Evolutionary conservation across 345 rosid species (phyloP).

Genomic region (Syzygium grande): DNA sequence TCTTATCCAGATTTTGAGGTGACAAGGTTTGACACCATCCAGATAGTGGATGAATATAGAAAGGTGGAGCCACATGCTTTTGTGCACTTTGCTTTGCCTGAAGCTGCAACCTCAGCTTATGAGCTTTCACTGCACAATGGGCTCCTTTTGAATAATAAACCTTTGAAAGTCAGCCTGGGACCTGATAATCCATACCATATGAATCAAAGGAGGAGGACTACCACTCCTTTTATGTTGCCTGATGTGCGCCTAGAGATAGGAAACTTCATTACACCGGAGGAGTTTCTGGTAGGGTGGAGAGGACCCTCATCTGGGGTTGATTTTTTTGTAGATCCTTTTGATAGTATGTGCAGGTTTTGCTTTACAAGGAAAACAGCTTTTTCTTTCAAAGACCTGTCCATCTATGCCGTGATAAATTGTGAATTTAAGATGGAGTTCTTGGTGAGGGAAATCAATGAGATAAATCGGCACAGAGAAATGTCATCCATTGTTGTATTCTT

Average conservation of each 20-base stretch:
- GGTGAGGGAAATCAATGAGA: slow-evolving; percentile 56
- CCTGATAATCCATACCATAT: slow-evolving; percentile 54
- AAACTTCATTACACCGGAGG: slow-evolving; percentile 28
- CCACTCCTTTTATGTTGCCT: slow-evolving; percentile 43
- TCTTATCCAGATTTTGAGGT: slow-evolving; percentile 62
- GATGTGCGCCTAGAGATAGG: slow-evolving; percentile 65
- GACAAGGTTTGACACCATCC: slow-evolving; percentile 3
- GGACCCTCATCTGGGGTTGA: slow-evolving; percentile 42
- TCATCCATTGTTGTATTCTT: slow-evolving; percentile 36
- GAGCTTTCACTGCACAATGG: slow-evolving; percentile 43
- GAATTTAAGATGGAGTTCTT: slow-evolving; percentile 76
- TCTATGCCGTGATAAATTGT: slow-evolving; percentile 59
- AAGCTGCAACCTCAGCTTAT: slow-evolving; percentile 30
- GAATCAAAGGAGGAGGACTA: slow-evolving; percentile 59
- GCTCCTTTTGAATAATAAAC: slow-evolving; percentile 32
- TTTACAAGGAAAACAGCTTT: slow-evolving; percentile 58
- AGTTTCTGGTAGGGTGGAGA: slow-evolving; percentile 66
- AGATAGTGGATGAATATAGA: slow-evolving; percentile 21
- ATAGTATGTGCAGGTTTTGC: slow-evolving; percentile 61
- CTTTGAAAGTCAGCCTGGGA: slow-evolving; percentile 63
- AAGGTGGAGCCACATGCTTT: slow-evolving; percentile 82
- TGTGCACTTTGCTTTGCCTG: slow-evolving; percentile 65
- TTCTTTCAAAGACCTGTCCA: slow-evolving; percentile 35
- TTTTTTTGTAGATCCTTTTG: slow-evolving; percentile 84
- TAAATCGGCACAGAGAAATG: slow-evolving; percentile 31